Base-by-base conservation (phyloP, 192 early-diverging fungal genomes). In the Chytriomyces sp. region DNA sequence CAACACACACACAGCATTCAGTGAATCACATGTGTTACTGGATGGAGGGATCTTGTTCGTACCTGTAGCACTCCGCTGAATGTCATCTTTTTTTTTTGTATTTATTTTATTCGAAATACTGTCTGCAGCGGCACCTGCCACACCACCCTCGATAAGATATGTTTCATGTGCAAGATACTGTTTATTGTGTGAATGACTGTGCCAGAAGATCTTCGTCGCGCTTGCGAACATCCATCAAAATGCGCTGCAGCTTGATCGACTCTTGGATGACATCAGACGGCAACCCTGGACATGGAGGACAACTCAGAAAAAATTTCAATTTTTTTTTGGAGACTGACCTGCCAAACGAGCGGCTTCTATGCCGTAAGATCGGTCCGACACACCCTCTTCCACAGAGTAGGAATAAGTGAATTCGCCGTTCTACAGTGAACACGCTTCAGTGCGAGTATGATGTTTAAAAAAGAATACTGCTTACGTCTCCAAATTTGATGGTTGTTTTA, bases 311-410 rank as follows among this genome's bases (percentile, higher is more conserved):
- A 46, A 8, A 24, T 28, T 67, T n/a, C n/a, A 68, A 68, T 16
- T 46, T 47, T 23, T 35, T 35, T 35, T 35, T 35, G 2, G 4
- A 76, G 28, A 88, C 69, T 89, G 80, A 7, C 93, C 93, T 20
- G 92, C 92, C 8, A 89, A 77, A 45, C 86, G 82, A 2, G 93
- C 93, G 10, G 92, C 90, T 70, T 91, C 87, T 26, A 95, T 88
- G 0, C 92, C 93, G 80, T 92, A 89, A 16, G 91, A 92, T 28
- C 85, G 71, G 6, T 82, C 77, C 81, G 90, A 89, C 0, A 95
- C 83, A 11, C 93, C 93, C 0, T 86, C 90, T 6, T 79, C 61
- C 0, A 95, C 84, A 61, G 86, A 85, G 77, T 93, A 92, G 23
- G 91, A 78, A 77, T 90, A 93, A 5, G 84, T 83, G 47, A 93